Percentiles rank a stretch among this genome's conserved stretches.
These are phyloP conservation scores for Melampsora americana DNA, from an alignment of 1,284 basidiomycete genomes.

Conservation along the genomic window DNA sequence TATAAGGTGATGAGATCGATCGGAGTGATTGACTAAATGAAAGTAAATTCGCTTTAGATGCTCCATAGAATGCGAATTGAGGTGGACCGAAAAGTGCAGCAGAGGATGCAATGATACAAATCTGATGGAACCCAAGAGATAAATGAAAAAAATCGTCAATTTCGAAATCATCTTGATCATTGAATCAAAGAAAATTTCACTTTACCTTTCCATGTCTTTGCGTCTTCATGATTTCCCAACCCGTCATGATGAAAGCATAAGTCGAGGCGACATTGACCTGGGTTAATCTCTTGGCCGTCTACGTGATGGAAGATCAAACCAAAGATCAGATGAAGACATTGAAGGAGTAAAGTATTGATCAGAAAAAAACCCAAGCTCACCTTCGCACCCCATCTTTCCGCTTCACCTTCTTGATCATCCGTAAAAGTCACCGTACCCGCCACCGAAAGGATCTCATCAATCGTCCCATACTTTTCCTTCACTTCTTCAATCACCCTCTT, in stretches of 20 bases:
- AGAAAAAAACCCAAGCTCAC: not conserved
- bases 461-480: constrained; percentile 35
- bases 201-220: constrained; percentile 36
- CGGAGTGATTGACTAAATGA: constrained; percentile 29
- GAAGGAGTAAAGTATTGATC: not conserved
- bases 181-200: not conserved
- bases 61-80: constrained; percentile 34
- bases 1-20: constrained; percentile 24
- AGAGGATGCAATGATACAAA: constrained; percentile 37
- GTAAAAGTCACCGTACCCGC: constrained; percentile 40
- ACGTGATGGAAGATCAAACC: not conserved
- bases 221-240: constrained; percentile 43
- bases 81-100: constrained; percentile 21
- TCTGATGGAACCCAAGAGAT: constrained; percentile 2
- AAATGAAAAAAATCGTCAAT: not conserved
- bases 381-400: constrained; percentile 36
- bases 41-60: constrained; percentile 36
- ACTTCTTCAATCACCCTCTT: constrained; percentile 12
- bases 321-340: constrained; percentile 3
- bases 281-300: constrained; percentile 36
- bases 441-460: constrained; percentile 31
- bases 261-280: constrained; percentile 23
- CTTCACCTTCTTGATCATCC: constrained; percentile 30
- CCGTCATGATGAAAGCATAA: constrained; percentile 36
- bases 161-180: no score